A percentile compares a stretch with the other conserved stretches of the same genome.
Conservation (phyloP, 1,139 yeast genomes). For the Magnusiomyces tetraspermus region DNA sequence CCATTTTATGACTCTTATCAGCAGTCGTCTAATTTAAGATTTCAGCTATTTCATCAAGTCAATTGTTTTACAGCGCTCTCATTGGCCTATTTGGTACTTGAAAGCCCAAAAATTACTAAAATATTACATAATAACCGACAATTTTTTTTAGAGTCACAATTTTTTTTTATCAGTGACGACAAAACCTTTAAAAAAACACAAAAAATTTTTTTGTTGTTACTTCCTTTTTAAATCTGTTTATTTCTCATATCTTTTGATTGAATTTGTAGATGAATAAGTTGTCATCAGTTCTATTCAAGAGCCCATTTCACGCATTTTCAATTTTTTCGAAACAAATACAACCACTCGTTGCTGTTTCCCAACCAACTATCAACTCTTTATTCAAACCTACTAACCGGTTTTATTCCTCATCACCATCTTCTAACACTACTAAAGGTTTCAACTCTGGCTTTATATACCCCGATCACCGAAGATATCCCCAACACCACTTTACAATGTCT, state of each 20-base stretch:
- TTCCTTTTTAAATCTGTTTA: neutral
- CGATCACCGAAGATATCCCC: slow-evolving; percentile 5
- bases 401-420: no score
- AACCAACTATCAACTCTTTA: neutral
- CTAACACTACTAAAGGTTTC: neutral
- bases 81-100: no score
- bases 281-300: neutral
- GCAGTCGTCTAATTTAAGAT: no score
- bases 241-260: neutral
- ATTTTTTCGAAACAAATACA: neutral
- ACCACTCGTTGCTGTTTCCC: neutral
- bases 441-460: neutral
- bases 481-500: slow-evolving; percentile 21
- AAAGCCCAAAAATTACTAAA: no score
- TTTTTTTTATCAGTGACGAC: no score
- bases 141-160: no score
- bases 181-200: no score
- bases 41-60: no score
- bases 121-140: no score
- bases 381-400: neutral
- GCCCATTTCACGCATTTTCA: neutral
- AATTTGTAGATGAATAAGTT: neutral
- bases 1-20: no score
- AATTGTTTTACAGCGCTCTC: no score
- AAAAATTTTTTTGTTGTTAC: no score